phyloP scores from a whole-genome alignment of 208 protist species.

The Wallacemonas sp. region DNA sequence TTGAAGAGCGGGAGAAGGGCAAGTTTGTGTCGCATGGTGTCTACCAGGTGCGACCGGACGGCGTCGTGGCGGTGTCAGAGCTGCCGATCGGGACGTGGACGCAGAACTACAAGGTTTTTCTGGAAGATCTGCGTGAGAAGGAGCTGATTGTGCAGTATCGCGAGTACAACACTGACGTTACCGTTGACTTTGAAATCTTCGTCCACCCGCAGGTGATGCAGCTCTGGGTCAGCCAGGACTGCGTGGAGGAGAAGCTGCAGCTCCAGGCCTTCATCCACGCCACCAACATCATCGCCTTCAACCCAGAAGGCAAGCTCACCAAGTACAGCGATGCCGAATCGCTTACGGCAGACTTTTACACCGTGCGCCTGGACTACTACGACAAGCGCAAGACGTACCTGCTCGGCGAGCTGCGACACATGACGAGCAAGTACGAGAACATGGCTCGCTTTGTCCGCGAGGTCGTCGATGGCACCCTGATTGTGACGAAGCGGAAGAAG shows the following conservation, averaged over 20 bases:
- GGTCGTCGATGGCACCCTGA: constrained; percentile 94
- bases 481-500: constrained; percentile 93
- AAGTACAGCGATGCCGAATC: constrained; percentile 93
- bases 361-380: constrained; percentile 96
- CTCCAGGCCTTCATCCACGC: constrained; percentile 87
- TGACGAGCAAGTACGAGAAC: constrained; percentile 95
- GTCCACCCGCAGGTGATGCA: constrained; percentile 89
- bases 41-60: constrained; percentile 68
- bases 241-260: constrained; percentile 93
- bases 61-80: constrained; percentile 95
- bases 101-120: constrained; percentile 92
- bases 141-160: constrained; percentile 94
- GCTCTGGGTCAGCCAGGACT: constrained; percentile 69
- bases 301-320: constrained; percentile 93
- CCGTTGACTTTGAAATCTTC: constrained; percentile 93
- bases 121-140: constrained; percentile 92
- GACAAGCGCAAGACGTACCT: constrained; percentile 95
- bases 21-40: constrained; percentile 81
- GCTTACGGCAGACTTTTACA: constrained; percentile 98
- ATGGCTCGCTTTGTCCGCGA: constrained; percentile 98
- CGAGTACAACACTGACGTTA: constrained; percentile 97
- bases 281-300: constrained; percentile 98
- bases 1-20: constrained; percentile 80
- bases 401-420: constrained; percentile 77
- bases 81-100: constrained; percentile 98